Percentiles rank a stretch among this genome's conserved stretches.
Conservation (phyloP, 164 flowering plant species). For the Vitis labrusca region DNA sequence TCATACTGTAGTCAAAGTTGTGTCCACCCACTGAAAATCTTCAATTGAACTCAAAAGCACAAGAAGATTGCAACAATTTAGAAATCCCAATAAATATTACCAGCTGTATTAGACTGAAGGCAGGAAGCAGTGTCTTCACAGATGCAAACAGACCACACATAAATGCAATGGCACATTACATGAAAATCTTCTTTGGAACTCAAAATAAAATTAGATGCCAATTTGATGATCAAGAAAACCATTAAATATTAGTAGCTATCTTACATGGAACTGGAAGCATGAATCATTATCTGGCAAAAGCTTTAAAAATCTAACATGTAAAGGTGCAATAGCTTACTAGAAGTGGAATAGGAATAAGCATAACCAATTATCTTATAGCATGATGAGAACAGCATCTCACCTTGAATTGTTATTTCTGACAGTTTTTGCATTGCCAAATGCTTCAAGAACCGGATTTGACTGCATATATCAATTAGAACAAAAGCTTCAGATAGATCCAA, state of each 20-base stretch:
- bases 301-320: not conserved
- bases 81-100: no score
- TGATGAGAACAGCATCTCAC: slow-evolving; percentile 32
- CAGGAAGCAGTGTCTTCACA: not conserved
- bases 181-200: no score
- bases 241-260: no score
- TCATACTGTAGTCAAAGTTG: not conserved
- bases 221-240: no score
- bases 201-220: no score
- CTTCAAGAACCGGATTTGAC: slow-evolving; percentile 96
- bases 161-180: no score
- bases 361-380: not conserved
- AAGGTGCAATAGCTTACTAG: not conserved
- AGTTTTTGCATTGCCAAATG: slow-evolving; percentile 92
- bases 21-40: not conserved
- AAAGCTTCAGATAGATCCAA: slow-evolving; percentile 7
- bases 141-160: not conserved
- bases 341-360: not conserved
- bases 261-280: no score
- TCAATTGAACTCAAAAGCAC: not conserved
- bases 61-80: not conserved
- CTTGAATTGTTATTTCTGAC: slow-evolving; percentile 85
- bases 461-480: slow-evolving; percentile 36
- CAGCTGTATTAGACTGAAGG: no score
- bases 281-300: not conserved